These are phyloP conservation scores for Linnemannia elongata DNA, from an alignment of 192 early-diverging fungal species.

Conservation along the genomic window DNA sequence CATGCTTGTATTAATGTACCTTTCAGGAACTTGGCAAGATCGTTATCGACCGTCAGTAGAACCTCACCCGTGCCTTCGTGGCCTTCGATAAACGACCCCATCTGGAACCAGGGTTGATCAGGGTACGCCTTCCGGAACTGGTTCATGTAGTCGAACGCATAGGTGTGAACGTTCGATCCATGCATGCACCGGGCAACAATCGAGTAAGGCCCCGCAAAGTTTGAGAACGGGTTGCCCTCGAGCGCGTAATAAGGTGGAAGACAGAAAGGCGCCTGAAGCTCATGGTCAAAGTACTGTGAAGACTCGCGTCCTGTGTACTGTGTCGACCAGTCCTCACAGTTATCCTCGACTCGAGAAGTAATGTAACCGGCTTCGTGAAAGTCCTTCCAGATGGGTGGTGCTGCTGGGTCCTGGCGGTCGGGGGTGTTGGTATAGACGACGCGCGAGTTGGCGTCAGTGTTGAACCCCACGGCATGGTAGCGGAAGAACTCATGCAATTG, in stretches of 20 bases:
- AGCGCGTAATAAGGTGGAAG: slow-evolving; percentile 64
- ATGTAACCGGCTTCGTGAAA: slow-evolving; percentile 68
- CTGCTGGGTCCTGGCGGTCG: slow-evolving; percentile 1
- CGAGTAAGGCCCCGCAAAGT: slow-evolving; percentile 63
- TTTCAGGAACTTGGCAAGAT: slow-evolving; percentile 47
- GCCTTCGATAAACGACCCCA: slow-evolving; percentile 58
- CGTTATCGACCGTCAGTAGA: slow-evolving; percentile 46
- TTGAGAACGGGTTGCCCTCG: slow-evolving; percentile 64
- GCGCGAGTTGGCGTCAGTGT: slow-evolving; percentile 66
- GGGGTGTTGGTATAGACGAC: slow-evolving; percentile 60
- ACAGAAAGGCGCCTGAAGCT: slow-evolving; percentile 69
- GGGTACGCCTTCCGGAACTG: slow-evolving; percentile 51
- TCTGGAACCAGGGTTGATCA: slow-evolving; percentile 52
- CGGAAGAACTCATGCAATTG: slow-evolving; percentile 66
- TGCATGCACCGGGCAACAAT: slow-evolving; percentile 55
- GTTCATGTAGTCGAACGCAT: slow-evolving; percentile 59
- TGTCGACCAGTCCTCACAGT: slow-evolving; percentile 67
- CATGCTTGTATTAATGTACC: slow-evolving; percentile 3
- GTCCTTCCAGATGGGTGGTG: slow-evolving; percentile 68
- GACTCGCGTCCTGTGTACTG: slow-evolving; percentile 54
- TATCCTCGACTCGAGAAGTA: slow-evolving; percentile 63
- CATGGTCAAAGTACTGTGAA: slow-evolving; percentile 63
- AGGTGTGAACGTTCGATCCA: slow-evolving; percentile 56
- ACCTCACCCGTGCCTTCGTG: slow-evolving; percentile 62
- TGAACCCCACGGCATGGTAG: slow-evolving; percentile 65